Conservation (phyloP, 2,329 filamentous ascomycete species). For the Magnaporthiopsis poae region DNA sequence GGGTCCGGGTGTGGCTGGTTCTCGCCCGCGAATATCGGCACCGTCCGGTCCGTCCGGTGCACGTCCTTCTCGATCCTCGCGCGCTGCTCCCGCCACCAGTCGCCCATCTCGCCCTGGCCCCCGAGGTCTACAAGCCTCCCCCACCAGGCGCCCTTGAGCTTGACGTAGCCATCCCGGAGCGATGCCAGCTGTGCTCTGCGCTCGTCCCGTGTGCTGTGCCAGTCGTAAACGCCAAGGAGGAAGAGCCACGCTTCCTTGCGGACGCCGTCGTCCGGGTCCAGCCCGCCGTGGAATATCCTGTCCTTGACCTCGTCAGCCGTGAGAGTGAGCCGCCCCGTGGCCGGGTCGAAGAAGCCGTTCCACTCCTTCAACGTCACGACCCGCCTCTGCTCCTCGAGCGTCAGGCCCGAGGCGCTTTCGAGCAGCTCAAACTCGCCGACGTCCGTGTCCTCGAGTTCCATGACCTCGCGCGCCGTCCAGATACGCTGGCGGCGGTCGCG, state of each 20-base stretch:
- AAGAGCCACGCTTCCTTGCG: slow-evolving; percentile 96
- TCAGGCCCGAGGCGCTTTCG: slow-evolving; percentile 61
- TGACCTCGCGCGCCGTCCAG: slow-evolving; percentile 84
- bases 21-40: slow-evolving; percentile 91
- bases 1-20: slow-evolving; percentile 95
- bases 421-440: slow-evolving; percentile 94
- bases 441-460: slow-evolving; percentile 88
- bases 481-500: slow-evolving; percentile 74
- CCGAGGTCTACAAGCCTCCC: slow-evolving; percentile 77
- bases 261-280: slow-evolving; percentile 81
- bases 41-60: slow-evolving; percentile 86
- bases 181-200: slow-evolving; percentile 74
- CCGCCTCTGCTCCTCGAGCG: slow-evolving; percentile 66
- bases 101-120: slow-evolving; percentile 68
- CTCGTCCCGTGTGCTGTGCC: slow-evolving; percentile 83
- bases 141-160: slow-evolving; percentile 93
- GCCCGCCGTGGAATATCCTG: slow-evolving; percentile 87
- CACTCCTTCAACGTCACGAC: slow-evolving; percentile 76
- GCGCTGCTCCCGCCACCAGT: slow-evolving; percentile 95
- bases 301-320: slow-evolving; percentile 92
- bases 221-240: slow-evolving; percentile 80
- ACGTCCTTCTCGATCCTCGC: slow-evolving; percentile 96
- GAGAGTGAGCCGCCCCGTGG: slow-evolving; percentile 63
- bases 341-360: slow-evolving; percentile 76
- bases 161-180: slow-evolving; percentile 83